Percentiles rank a stretch among this genome's conserved stretches.
Conservation (phyloP, 108 stramenopile genomes). For the Stephanodiscus minutulus region DNA sequence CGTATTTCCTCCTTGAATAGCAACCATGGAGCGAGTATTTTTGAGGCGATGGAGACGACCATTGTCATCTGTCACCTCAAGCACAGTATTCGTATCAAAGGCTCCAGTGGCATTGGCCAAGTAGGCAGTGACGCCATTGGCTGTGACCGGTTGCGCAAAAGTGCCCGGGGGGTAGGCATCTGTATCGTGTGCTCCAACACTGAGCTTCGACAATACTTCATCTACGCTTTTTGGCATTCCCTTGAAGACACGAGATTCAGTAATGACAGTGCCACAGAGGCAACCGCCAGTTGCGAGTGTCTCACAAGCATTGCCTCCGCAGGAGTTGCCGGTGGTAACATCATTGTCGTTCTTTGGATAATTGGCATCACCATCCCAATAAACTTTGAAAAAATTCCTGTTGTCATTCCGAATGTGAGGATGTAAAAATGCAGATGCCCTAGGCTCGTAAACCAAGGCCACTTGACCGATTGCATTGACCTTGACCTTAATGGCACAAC, state of each 20-base stretch:
- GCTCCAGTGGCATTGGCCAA: conserved; percentile 14
- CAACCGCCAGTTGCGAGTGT: conserved; percentile 39
- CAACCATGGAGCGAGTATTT: conserved; percentile 34
- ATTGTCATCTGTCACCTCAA: conserved; percentile 33
- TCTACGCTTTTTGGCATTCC: conserved; percentile 43
- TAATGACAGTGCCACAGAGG: conserved; percentile 30
- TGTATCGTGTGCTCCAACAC: conserved; percentile 47
- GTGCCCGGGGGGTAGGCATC: conserved; percentile 29
- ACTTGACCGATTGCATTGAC: conserved; percentile 58
- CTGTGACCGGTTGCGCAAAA: conserved; percentile 4
- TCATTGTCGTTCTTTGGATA: conserved; percentile 43
- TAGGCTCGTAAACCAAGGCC: conserved; percentile 58
- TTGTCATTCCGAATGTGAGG: conserved; percentile 38
- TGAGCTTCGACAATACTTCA: conserved; percentile 41
- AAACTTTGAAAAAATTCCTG: conserved; percentile 52
- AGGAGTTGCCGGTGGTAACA: conserved; percentile 28
- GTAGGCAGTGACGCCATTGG: conserved; percentile 45
- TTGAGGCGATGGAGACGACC: conserved; percentile 28
- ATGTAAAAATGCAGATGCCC: conserved; percentile 23
- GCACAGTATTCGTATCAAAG: conserved; percentile 35
- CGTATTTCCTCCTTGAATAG: conserved; percentile 21
- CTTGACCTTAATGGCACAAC: conserved; percentile 56
- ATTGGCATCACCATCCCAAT: conserved; percentile 21
- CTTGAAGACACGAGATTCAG: conserved; percentile 34
- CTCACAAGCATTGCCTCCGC: conserved; percentile 34